Conservation (phyloP, 2,329 filamentous ascomycete genomes). For the Neofusicoccum kwambonambiense region DNA sequence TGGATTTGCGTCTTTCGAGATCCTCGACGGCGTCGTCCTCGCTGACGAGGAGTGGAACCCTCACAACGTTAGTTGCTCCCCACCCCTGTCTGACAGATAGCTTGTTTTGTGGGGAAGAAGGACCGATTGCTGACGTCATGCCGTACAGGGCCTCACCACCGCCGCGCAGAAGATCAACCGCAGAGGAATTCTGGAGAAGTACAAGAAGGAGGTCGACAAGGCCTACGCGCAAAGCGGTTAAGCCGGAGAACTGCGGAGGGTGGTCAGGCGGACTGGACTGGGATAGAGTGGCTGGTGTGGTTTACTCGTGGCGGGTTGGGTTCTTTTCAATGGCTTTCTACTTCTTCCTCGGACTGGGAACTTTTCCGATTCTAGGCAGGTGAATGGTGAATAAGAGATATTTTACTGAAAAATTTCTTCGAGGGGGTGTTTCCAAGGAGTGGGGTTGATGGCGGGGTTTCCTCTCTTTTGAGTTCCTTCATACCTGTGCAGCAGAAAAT, state of each 20-base stretch:
- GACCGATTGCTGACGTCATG: conserved; percentile 23
- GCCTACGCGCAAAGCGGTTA: conserved; percentile 39
- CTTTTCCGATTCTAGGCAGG: background rate
- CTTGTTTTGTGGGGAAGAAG: background rate
- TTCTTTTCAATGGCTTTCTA: background rate
- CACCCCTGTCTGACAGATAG: background rate
- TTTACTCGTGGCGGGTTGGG: background rate
- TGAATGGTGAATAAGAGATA: background rate
- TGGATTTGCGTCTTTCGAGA: conserved; percentile 69
- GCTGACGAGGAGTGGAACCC: conserved; percentile 88
- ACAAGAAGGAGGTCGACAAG: conserved; percentile 50
- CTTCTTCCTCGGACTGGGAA: background rate
- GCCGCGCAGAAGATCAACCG: conserved; percentile 56
- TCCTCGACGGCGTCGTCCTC: conserved; percentile 72
- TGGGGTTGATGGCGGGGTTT: background rate
- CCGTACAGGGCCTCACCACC: conserved; percentile 46
- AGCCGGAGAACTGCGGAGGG: background rate
- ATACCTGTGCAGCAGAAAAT: background rate
- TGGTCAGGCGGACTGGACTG: background rate
- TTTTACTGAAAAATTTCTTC: no score
- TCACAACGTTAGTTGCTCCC: conserved; percentile 64
- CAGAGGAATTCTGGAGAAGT: conserved; percentile 50
- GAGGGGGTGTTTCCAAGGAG: background rate
- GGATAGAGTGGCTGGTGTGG: background rate
- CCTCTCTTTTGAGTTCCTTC: background rate